These are phyloP conservation scores for Parasarocladium wereldwijsianum DNA, from an alignment of 2,329 filamentous ascomycete species.

Conservation along the genomic window DNA sequence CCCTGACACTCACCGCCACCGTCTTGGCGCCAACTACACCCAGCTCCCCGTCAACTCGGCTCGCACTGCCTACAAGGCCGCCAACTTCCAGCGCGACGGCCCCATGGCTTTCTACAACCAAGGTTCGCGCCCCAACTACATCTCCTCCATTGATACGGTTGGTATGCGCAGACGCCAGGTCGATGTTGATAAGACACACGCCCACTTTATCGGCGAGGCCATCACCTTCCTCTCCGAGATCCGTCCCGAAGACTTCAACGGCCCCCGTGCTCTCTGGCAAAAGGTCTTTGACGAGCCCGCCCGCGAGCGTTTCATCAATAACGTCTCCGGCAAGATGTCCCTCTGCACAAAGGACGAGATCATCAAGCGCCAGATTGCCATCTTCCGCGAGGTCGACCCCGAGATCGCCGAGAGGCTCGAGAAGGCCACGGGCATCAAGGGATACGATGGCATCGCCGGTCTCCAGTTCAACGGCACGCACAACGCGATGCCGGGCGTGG, in stretches of 20 bases:
- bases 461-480: conserved; percentile 45
- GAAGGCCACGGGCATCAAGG: conserved; percentile 47
- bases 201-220: conserved; percentile 22
- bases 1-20: conserved; percentile 47
- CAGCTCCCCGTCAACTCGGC: conserved; percentile 48
- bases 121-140: conserved; percentile 7
- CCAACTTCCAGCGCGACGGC: conserved; percentile 48
- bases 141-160: conserved; percentile 16
- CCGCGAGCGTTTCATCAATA: conserved; percentile 41
- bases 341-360: conserved; percentile 43
- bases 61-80: conserved; percentile 31
- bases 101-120: conserved; percentile 35
- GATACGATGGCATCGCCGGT: conserved; percentile 39
- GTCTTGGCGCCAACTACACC: conserved; percentile 48
- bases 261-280: conserved; percentile 43
- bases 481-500: conserved; percentile 44
- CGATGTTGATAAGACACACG: conserved; percentile 22
- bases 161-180: conserved; percentile 18
- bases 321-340: conserved; percentile 46
- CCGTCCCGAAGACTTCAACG: conserved; percentile 25
- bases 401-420: conserved; percentile 43
- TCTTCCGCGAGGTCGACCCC: conserved; percentile 47
- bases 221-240: conserved; percentile 22
- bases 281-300: conserved; percentile 45
- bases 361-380: conserved; percentile 48